Evolutionary conservation across 2,329 filamentous ascomycete genomes (phyloP), one percentile per base, ranked within the genome.

Genomic region (Neurospora sp.): DNA sequence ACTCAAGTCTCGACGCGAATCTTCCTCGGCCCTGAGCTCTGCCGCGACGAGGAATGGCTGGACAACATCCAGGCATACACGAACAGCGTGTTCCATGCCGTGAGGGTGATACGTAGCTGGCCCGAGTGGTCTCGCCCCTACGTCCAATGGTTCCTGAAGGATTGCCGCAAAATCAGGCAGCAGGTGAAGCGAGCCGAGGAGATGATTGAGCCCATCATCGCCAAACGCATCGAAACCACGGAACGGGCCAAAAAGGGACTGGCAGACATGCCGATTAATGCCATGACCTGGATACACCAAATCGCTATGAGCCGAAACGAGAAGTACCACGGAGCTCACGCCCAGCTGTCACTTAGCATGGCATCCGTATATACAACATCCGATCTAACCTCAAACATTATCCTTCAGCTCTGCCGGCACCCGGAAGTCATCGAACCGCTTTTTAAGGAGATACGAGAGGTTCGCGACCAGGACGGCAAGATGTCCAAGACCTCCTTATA

Each of bases 191-290:
- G 57, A 23, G 57, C 57, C 57, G 57, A 65, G 57, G 57, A 65
- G 57, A 65, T 65, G 57, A 65, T 65, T 65, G 57, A 65, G 57
- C 57, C 57, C 57, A 65, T 65, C 19, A 65, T 65, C 57, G 57
- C 57, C 57, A 36, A 36, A 36, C 33, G 33, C 33, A 36, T 36
- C 33, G 33, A 36, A 36, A 36, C 33, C 33, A 36, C 66, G 66
- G 66, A 67, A 67, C 66, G 66, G 66, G 57, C 57, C 57, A 65
- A 65, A 65, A 65, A 65, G 57, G 57, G 57, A 65, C 57, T 65
- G 11, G 57, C 57, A 65, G 66, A 67, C 66, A 67, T 67, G 66
- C 57, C 57, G 57, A 65, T 33, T 65, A 19, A 65, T 65, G 57
- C 57, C 57, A 65, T 65, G 57, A 65, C 57, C 57, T 65, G 57